Percentiles rank a stretch among this genome's conserved stretches.
phyloP scores from a whole-genome alignment of 2,329 filamentous ascomycete species.

The Hypoxylon sp. region DNA sequence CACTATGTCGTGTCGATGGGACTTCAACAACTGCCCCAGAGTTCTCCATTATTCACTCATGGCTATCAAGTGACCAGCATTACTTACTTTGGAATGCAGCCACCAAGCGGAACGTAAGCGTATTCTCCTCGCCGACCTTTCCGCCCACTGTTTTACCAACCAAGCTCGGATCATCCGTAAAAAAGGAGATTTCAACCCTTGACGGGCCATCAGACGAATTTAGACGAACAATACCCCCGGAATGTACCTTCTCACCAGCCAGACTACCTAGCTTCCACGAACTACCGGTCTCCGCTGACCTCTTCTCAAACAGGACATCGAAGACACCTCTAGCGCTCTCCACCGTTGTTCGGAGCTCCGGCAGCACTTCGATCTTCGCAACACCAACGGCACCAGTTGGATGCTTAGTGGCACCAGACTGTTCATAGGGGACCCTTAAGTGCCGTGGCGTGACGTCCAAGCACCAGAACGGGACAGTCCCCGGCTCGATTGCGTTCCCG shows the following conservation, averaged over 20 bases:
- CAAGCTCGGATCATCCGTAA: constrained; percentile 29
- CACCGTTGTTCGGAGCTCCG: constrained; percentile 43
- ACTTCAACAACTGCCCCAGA: not conserved
- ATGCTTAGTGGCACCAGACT: constrained; percentile 61
- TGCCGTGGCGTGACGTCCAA: constrained; percentile 71
- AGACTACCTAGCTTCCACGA: constrained; percentile 29
- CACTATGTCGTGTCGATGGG: too few species aligned
- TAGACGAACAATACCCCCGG: constrained; percentile 18
- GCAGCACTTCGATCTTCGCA: constrained; percentile 59
- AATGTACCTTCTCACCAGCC: constrained; percentile 30
- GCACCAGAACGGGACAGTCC: constrained; percentile 75
- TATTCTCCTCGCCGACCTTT: constrained; percentile 28
- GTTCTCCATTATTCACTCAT: too few species aligned
- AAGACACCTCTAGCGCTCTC: constrained; percentile 50
- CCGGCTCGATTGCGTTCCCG: constrained; percentile 56
- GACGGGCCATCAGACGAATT: constrained; percentile 1
- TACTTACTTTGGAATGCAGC: constrained; percentile 16
- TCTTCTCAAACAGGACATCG: constrained; percentile 44
- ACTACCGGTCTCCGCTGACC: not conserved
- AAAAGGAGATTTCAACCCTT: constrained; percentile 31
- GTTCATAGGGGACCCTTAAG: constrained; percentile 67
- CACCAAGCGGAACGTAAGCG: constrained; percentile 31
- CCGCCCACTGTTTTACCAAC: constrained; percentile 35
- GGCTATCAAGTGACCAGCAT: not conserved
- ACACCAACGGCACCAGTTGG: constrained; percentile 67